phyloP scores from a whole-genome alignment of 257 asterid genomes.

The Jasminum sambac region DNA sequence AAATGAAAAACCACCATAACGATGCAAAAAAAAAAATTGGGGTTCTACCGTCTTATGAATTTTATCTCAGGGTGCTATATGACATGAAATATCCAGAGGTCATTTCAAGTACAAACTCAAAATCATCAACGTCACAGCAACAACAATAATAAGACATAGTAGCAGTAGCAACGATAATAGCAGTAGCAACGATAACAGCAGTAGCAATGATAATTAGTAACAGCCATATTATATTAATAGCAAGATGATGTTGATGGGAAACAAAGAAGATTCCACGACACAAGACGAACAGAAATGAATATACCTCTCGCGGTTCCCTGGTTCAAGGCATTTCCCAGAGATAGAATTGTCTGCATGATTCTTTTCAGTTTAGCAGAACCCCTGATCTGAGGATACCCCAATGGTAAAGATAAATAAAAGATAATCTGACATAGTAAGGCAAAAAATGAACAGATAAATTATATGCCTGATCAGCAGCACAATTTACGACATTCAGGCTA shows the following conservation, averaged over 20 bases:
- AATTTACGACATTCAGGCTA: conserved; percentile 68
- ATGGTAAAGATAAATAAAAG: conserved; percentile 26
- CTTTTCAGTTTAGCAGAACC: conserved; percentile 80
- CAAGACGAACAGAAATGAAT: conserved; percentile 27
- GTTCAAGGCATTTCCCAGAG: conserved; percentile 91
- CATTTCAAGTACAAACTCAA: background rate
- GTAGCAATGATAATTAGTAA: background rate
- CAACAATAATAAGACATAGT: background rate
- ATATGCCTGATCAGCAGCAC: conserved; percentile 88
- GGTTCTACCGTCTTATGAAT: background rate
- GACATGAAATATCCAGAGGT: background rate
- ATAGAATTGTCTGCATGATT: conserved; percentile 95
- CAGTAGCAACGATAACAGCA: background rate
- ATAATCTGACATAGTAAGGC: conserved; percentile 20
- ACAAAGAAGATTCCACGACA: conserved; percentile 7
- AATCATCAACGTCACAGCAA: background rate
- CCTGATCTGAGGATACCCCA: conserved; percentile 68
- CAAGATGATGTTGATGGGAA: background rate
- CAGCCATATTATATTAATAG: background rate
- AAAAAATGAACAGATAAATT: conserved; percentile 23
- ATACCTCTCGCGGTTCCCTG: conserved; percentile 97
- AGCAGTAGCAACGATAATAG: background rate
- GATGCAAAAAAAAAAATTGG: background rate
- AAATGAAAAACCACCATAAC: background rate
- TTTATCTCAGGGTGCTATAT: background rate